Percentiles rank a stretch among this genome's conserved stretches.
Evolutionary conservation across 495 filamentous ascomycete species (phyloP).

Genomic region (Neurospora hispaniola): DNA sequence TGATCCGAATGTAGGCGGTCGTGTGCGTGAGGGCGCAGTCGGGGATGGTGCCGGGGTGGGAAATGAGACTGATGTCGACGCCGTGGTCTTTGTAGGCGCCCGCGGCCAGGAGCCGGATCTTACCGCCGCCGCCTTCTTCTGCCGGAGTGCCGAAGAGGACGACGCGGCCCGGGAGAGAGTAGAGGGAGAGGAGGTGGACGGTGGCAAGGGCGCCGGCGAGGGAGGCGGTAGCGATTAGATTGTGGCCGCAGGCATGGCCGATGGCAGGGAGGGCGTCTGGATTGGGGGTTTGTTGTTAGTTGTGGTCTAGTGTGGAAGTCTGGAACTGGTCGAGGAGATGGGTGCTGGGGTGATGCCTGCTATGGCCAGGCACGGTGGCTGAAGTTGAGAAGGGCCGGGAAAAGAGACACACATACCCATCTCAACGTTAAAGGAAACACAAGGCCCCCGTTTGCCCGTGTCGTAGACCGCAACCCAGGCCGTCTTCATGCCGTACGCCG

Average conservation of each 20-base stretch:
- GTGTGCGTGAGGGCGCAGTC: slow-evolving; percentile 38
- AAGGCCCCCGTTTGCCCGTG: slow-evolving; percentile 34
- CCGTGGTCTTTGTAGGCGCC: slow-evolving; percentile 47
- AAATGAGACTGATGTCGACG: slow-evolving; percentile 57
- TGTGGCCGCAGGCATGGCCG: slow-evolving; percentile 61
- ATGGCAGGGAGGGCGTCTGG: slow-evolving; percentile 46
- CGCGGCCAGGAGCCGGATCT: slow-evolving; percentile 51
- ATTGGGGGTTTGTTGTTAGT: not conserved
- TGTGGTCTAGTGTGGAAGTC: not conserved
- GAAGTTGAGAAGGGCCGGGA: too few relatives aligned
- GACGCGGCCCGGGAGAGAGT: slow-evolving; percentile 43
- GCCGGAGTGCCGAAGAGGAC: slow-evolving; percentile 60
- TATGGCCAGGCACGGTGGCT: not conserved
- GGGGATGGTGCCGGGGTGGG: slow-evolving; percentile 39
- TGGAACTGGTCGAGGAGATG: not conserved
- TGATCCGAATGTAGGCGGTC: slow-evolving; percentile 36
- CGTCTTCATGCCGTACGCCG: slow-evolving; percentile 43
- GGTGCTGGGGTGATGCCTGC: not conserved
- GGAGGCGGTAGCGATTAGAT: slow-evolving; percentile 56
- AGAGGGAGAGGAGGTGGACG: slow-evolving; percentile 35
- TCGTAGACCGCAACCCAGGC: slow-evolving; percentile 47
- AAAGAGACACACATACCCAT: slow-evolving; percentile 34
- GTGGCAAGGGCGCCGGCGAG: slow-evolving; percentile 50
- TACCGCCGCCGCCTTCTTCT: slow-evolving; percentile 55
- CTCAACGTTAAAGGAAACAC: slow-evolving; percentile 48